Percentiles rank a stretch among this genome's conserved stretches.
phyloP scores from a whole-genome alignment of 2,329 filamentous ascomycete species.

The Mycosphaerella sp. region DNA sequence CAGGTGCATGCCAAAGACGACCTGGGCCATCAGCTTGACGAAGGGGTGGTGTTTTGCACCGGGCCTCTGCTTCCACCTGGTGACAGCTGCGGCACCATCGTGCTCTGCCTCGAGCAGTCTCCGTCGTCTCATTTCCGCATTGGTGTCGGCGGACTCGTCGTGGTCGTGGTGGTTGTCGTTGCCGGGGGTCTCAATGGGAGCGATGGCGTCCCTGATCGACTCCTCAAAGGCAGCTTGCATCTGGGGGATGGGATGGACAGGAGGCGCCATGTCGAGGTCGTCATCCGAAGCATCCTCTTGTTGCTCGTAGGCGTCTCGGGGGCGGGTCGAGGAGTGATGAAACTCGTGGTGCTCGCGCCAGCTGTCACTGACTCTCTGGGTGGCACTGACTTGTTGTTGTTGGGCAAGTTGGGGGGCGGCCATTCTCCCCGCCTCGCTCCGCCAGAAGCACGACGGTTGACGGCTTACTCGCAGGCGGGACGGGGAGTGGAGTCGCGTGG shows the following conservation, averaged over 20 bases:
- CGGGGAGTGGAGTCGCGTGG: no score
- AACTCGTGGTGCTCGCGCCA: slow-evolving; percentile 25
- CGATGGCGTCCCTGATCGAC: slow-evolving; percentile 66
- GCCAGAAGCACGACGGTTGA: no score
- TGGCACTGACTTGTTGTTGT: not conserved
- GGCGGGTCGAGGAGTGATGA: slow-evolving; percentile 21
- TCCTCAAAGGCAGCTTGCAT: slow-evolving; percentile 81
- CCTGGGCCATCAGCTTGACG: slow-evolving; percentile 84
- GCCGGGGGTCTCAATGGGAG: slow-evolving; percentile 26
- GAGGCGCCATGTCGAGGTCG: slow-evolving; percentile 32
- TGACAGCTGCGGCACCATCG: slow-evolving; percentile 60
- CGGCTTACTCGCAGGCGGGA: no score
- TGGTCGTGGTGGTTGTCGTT: slow-evolving; percentile 12
- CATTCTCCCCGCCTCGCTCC: not conserved
- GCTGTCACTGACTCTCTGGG: slow-evolving; percentile 9
- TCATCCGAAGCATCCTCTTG: slow-evolving; percentile 14
- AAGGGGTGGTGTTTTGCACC: slow-evolving; percentile 79
- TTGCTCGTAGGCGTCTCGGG: slow-evolving; percentile 11
- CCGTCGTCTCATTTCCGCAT: slow-evolving; percentile 58
- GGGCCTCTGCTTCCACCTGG: slow-evolving; percentile 68
- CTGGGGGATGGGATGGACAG: slow-evolving; percentile 64
- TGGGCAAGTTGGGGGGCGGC: no score
- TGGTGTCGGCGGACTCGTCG: slow-evolving; percentile 35
- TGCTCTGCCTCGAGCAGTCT: slow-evolving; percentile 61
- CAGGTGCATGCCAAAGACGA: slow-evolving; percentile 88